phyloP scores from a whole-genome alignment of 768 basidiomycete species.

The Lentinula aciculospora region DNA sequence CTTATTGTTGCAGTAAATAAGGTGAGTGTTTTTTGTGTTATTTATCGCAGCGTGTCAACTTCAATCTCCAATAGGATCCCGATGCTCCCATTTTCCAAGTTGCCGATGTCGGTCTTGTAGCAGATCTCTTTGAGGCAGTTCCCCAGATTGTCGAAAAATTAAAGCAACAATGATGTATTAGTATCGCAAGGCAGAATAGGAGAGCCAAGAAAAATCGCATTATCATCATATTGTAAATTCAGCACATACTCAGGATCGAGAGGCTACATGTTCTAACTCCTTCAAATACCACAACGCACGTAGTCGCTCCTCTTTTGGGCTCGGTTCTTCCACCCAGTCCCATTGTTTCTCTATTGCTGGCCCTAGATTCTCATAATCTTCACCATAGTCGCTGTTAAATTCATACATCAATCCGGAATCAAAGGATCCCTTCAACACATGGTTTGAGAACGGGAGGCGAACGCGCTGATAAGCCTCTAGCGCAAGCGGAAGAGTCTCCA shows the following conservation, averaged over 20 bases:
- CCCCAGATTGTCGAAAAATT: constrained; percentile 89
- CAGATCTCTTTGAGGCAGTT: constrained; percentile 87
- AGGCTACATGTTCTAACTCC: not conserved
- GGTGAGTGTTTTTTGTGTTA: constrained; percentile 32
- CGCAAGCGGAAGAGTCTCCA: constrained; percentile 15
- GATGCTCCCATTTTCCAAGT: constrained; percentile 99
- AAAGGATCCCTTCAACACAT: constrained; percentile 23
- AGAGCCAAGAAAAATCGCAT: too few species aligned
- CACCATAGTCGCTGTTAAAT: constrained; percentile 25
- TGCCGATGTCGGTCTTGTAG: constrained; percentile 92
- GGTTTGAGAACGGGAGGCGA: constrained; percentile 29
- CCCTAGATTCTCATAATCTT: constrained; percentile 30
- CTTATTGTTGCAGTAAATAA: constrained; percentile 98
- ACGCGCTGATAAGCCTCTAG: constrained; percentile 27
- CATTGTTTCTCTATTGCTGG: constrained; percentile 35
- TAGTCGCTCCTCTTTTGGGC: constrained; percentile 26
- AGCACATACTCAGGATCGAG: not conserved
- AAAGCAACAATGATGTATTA: constrained; percentile 40
- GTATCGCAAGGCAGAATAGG: too few species aligned
- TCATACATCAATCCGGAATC: constrained; percentile 33
- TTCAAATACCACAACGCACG: constrained; percentile 12
- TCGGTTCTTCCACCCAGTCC: constrained; percentile 33
- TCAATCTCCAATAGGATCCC: constrained; percentile 56
- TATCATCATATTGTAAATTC: not conserved
- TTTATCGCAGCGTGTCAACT: not conserved